Evolutionary conservation across 75 land plant genomes (phyloP).

Genomic region (Pinus tabuliformis): DNA sequence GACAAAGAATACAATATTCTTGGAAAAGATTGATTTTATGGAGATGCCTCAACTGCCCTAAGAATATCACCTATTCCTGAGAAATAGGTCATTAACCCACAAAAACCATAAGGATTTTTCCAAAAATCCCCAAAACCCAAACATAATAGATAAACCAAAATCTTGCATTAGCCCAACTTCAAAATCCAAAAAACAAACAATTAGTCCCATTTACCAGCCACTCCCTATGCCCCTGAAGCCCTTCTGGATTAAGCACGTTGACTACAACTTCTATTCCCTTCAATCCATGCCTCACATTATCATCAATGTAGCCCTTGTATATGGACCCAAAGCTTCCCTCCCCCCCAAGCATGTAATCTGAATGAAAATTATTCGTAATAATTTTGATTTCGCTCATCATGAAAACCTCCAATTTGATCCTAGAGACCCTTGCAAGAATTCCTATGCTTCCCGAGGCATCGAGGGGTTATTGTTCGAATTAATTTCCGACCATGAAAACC

Average conservation of each 20-base stretch:
- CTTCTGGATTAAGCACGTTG: slow-evolving; percentile 56
- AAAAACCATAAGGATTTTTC: not conserved
- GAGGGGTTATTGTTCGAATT: not conserved
- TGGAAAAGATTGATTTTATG: not conserved
- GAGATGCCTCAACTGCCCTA: slow-evolving; percentile 13
- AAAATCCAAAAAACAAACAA: not conserved
- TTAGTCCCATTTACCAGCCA: slow-evolving; percentile 51
- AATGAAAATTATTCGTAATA: not conserved
- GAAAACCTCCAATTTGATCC: not conserved
- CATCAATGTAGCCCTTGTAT: slow-evolving; percentile 64
- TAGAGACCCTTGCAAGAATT: not conserved
- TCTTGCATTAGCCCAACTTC: too few species aligned
- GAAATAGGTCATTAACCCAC: not conserved
- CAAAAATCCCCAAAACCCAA: too few species aligned
- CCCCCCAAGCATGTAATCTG: slow-evolving; percentile 36
- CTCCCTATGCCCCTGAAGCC: slow-evolving; percentile 69
- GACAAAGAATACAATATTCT: too few species aligned
- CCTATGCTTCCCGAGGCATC: not conserved
- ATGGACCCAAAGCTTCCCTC: slow-evolving; percentile 57
- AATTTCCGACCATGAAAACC: not conserved
- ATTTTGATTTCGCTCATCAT: not conserved
- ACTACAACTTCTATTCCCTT: slow-evolving; percentile 69
- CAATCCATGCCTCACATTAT: slow-evolving; percentile 38
- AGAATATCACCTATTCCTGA: slow-evolving; percentile 4
- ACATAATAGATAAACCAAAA: too few species aligned